Evolutionary conservation across 2,329 filamentous ascomycete species (phyloP), one percentile per base, ranked within the genome.

Genomic region (Elsinoe arachidis): DNA sequence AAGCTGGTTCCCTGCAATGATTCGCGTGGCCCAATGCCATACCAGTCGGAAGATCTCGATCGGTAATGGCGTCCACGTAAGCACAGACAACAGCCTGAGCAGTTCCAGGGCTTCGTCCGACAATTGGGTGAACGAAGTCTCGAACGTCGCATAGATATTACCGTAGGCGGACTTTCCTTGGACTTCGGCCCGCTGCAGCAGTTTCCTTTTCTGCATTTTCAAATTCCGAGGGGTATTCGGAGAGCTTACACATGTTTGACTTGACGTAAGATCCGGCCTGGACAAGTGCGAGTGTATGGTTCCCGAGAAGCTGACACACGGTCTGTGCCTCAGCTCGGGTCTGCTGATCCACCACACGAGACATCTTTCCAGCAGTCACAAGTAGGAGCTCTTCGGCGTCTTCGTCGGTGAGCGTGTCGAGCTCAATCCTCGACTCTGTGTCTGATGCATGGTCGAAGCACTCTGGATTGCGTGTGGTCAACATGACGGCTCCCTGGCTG

Each of bases 101-200:
- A 49, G 26, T 5, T 33, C 23, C 10, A 3, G 2, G 6, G 44
- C 44, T 17, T 49, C 23, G 3, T 33, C 5, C 4, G 64, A 38
- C 10, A 72, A 58, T 14, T 61, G 56, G 1, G 63, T 57, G 6
- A 65, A 64, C 5, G 70, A 72, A 6, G 65, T 68, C 58, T 73
- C 68, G 53, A 73, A 73, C 0, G 67, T 72, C 2, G 67, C 63
- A 46, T 71, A 73, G 3, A 74, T 66, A 60, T 71, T 60, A 3
- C 61, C 21, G 62, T 74, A 70, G 17, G 67, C 64, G 33, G 70
- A 71, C 30, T 58, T 54, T 6, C 62, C 66, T 55, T 71, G 68
- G 5, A 46, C 54, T 6, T 63, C 61, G 21, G 62, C 58, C 55
- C 63, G 66, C 35, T 62, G 56, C 14, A 72, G 64, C 2, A 72